Evolutionary conservation across 176 grass and related monocot species (phyloP), one percentile per base, ranked within the genome.

Genomic region (Panicum miliaceum): DNA sequence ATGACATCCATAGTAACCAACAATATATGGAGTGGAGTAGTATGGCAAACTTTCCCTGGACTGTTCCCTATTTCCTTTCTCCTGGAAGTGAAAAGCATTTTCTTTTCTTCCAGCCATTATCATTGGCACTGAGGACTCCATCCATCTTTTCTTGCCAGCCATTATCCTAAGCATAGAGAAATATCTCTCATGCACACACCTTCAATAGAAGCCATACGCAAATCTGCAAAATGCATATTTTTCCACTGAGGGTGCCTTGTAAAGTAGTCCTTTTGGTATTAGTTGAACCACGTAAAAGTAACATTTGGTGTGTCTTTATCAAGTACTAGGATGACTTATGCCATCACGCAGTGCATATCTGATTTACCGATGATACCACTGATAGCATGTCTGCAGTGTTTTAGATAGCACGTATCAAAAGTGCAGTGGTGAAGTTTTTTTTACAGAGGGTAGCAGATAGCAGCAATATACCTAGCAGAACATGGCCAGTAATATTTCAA

Each of bases 41-140:
- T 2, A 4, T 38, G 1, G 23, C 22, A 79, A 68, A 60, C 9
- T 26, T 80, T 81, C 19, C 60, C 42, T 27, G 5, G 52, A 73
- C 32, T 51, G 20, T 84, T 75, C 23, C 6, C 0, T 25, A 69
- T 79, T 87, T 87, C 60, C 46, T 87, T 76, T 62, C n/a, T 84
- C 51, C 53, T 75, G n/a, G 63, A 75, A 80, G 20, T 47, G 75
- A 75, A 84, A 80, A 87, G 23, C 29, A 80, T 71, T 68, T 84
- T 22, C 75, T 20, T 86, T 90, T 71, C 45, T 84, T n/a, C 76
- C 63, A 76, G 40, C 41, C 61, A 80, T 87, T 72, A 79, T 87
- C 68, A 42, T 78, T 83, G 58, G 75, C 84, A 68, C 41, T 69
- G 42, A 75, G 41, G 29, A 75, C 18, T 71, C 72, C 46, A 77